Evolutionary conservation across 768 basidiomycete species (phyloP).

Genomic region (Coprinopsis strossmayeri): DNA sequence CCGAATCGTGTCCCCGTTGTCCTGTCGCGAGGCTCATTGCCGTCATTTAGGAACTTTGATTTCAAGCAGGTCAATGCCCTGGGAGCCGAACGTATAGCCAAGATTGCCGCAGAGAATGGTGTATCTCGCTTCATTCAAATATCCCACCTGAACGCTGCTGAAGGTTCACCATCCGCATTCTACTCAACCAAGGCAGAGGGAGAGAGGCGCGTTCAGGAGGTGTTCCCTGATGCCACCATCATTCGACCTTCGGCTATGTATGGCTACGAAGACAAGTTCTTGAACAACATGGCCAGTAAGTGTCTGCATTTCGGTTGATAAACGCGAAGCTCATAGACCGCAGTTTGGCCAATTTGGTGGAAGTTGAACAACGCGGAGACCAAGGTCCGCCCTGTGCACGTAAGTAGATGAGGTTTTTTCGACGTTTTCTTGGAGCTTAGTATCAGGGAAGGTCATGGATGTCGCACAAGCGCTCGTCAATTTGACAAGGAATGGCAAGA

Average conservation of each 20-base stretch:
- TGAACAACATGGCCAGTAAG: slow-evolving; percentile 89
- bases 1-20: slow-evolving; percentile 8
- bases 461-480: slow-evolving; percentile 90
- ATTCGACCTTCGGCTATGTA: slow-evolving; percentile 81
- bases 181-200: slow-evolving; percentile 89
- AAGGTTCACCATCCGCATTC: slow-evolving; percentile 70
- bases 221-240: slow-evolving; percentile 83
- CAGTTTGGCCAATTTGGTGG: slow-evolving; percentile 84
- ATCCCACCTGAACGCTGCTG: slow-evolving; percentile 89
- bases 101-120: slow-evolving; percentile 66
- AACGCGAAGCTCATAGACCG: slow-evolving; percentile 5
- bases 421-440: slow-evolving; percentile 1
- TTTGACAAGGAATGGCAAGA: slow-evolving; percentile 54
- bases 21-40: slow-evolving; percentile 4
- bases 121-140: slow-evolving; percentile 88
- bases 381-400: slow-evolving; percentile 86
- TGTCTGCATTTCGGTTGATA: slow-evolving; percentile 1
- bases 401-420: slow-evolving; percentile 32
- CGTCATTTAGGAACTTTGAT: slow-evolving; percentile 70
- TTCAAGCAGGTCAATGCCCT: slow-evolving; percentile 74
- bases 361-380: slow-evolving; percentile 87
- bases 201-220: slow-evolving; percentile 78
- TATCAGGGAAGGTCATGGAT: slow-evolving; percentile 66
- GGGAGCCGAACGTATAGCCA: slow-evolving; percentile 83
- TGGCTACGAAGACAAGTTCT: slow-evolving; percentile 91